These are phyloP conservation scores for Ambrosia hybrid DNA, from an alignment of 140 eudicot species.

Conservation along the genomic window DNA sequence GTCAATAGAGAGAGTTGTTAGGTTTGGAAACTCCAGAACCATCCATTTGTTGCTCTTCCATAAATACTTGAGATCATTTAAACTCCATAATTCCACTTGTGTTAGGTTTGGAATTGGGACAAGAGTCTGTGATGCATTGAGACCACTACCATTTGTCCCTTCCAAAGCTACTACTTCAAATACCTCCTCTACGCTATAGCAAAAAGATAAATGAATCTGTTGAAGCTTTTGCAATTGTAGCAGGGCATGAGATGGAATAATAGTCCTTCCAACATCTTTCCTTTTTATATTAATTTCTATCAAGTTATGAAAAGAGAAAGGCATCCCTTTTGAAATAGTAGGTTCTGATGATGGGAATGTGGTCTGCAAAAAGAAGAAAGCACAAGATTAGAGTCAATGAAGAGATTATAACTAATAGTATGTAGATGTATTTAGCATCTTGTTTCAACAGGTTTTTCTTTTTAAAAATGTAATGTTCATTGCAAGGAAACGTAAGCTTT, in stretches of 20 bases:
- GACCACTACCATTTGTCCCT: not conserved
- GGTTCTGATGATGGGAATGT: too few species aligned
- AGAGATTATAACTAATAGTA: too few species aligned
- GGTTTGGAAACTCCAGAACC: conserved; percentile 10
- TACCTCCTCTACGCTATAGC: not conserved
- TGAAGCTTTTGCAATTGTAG: not conserved
- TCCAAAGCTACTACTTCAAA: conserved; percentile 3
- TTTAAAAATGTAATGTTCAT: too few species aligned
- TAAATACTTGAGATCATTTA: not conserved
- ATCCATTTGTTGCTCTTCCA: conserved; percentile 2
- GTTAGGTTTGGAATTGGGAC: conserved; percentile 7
- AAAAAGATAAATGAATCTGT: not conserved
- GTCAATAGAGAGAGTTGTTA: not conserved
- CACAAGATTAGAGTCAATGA: too few species aligned
- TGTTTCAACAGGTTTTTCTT: too few species aligned
- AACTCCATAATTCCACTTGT: accelerated
- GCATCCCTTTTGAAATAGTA: too few species aligned
- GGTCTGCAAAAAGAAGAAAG: too few species aligned
- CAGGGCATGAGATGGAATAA: not conserved
- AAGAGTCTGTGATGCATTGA: not conserved
- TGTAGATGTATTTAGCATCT: too few species aligned
- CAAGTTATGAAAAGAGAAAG: too few species aligned
- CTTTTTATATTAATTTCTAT: not conserved
- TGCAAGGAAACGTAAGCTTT: too few species aligned
- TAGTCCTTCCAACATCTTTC: not conserved